These are phyloP conservation scores for Trichophaea hybrida DNA, from an alignment of 2,329 filamentous ascomycete species.

Conservation along the genomic window DNA sequence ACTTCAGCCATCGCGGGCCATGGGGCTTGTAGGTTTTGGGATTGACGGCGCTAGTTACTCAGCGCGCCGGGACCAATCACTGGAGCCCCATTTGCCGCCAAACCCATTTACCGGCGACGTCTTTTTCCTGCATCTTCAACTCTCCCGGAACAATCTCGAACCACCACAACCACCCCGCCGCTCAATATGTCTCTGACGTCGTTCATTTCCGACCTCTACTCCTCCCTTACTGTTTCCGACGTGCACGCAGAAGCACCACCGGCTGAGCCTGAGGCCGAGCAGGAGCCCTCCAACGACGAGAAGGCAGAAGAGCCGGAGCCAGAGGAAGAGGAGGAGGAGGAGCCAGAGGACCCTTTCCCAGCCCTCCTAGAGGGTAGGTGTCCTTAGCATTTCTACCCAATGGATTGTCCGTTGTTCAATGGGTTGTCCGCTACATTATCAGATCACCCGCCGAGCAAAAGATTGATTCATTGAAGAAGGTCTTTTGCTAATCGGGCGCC, in stretches of 20 bases:
- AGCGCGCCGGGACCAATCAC: constrained; percentile 1
- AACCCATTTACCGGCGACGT: background rate
- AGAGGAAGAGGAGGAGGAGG: constrained; percentile 32
- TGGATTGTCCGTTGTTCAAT: background rate
- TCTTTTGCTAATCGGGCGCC: constrained; percentile 25
- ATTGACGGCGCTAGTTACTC: background rate
- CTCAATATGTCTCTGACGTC: constrained; percentile 23
- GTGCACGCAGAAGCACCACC: constrained; percentile 45
- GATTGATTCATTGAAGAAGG: constrained; percentile 6
- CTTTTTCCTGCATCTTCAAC: constrained; percentile 5
- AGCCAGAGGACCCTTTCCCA: constrained; percentile 68
- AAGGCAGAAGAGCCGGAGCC: constrained; percentile 56
- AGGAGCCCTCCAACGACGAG: constrained; percentile 30
- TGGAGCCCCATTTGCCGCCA: constrained; percentile 1
- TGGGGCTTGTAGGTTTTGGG: too few relatives aligned
- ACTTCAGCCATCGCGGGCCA: background rate
- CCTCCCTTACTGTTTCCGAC: constrained; percentile 33
- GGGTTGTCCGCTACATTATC: background rate
- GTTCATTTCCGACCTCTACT: constrained; percentile 27
- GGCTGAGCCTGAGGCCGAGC: constrained; percentile 36
- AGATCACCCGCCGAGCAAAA: background rate
- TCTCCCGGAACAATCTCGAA: background rate
- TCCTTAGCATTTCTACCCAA: background rate
- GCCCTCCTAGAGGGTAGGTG: constrained; percentile 80
- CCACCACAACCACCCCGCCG: background rate